Evolutionary conservation across 2,329 filamentous ascomycete genomes (phyloP), one percentile per base, ranked within the genome.

Genomic region (Pseudofabraea citricarpa): DNA sequence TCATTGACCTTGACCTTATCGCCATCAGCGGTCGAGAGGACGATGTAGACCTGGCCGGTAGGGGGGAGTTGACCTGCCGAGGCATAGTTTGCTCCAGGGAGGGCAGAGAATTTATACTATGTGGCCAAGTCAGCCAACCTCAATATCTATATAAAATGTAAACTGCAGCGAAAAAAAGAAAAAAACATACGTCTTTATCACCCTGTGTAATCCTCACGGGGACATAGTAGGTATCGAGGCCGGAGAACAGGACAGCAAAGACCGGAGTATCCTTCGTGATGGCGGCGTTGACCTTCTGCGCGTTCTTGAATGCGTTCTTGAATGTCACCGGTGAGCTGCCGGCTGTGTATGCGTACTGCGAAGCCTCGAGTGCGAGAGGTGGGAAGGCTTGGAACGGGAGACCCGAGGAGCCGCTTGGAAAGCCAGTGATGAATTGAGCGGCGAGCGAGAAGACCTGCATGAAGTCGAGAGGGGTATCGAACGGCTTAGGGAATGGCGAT

Each of bases 341-440:
- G 18, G 48, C 46, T 1, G 48, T 54, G 44, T 54, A 53, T 6
- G 41, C 46, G 41, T 54, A 56, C 44, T 59, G 44, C 4, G 27
- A 33, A 7, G 45, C 6, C 22, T 50, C 32, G 29, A 62, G 50
- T n/a, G 56, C 53, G 6, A 83, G 61, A 10, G 59, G 50, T 3
- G 79, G 77, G 66, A 83, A 83, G 0, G 77, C 73, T 62, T 74
- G 77, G 58, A 85, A 72, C 2, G 79, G 77, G 2, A 84, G 67
- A 2, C 63, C 48, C 0, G 70, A 64, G 58, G 80, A 80, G 47
- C 60, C 64, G 7, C 64, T 47, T 0, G 80, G 77, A 62, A 79
- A 83, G 3, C 62, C 59, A 7, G 60, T 66, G 58, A 85, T 80
- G 62, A 83, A 83, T 37, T 68, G 67, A 0, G 77, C 69, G 1